These are phyloP conservation scores for Colletotrichum theobromicola DNA, from an alignment of 2,329 filamentous ascomycete genomes.

Conservation along the genomic window DNA sequence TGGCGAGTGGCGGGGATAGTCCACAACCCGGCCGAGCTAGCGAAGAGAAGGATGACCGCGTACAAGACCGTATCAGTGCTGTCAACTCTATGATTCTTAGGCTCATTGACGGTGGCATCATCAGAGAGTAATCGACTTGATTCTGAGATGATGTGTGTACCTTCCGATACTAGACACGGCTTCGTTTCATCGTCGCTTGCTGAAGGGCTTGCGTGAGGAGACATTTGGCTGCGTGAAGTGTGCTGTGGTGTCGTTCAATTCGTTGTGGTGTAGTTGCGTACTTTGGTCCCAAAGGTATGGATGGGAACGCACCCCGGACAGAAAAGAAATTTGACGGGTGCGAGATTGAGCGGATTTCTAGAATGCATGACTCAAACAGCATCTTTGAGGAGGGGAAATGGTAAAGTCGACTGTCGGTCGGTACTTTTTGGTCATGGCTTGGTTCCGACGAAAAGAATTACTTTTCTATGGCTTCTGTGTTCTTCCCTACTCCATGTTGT, in stretches of 20 bases:
- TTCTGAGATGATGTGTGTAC: not conserved
- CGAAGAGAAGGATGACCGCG: not conserved
- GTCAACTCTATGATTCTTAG: not conserved
- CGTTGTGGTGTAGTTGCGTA: not conserved
- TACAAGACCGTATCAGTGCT: not conserved
- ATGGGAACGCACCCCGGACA: not conserved
- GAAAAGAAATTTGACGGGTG: not conserved
- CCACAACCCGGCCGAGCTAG: not conserved
- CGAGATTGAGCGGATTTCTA: not conserved
- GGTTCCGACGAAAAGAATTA: not conserved
- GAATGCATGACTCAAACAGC: not conserved
- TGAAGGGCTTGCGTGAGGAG: not conserved
- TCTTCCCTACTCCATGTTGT: not conserved
- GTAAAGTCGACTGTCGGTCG: not conserved
- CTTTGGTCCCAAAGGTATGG: not conserved
- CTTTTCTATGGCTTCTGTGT: not conserved
- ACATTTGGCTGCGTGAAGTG: not conserved
- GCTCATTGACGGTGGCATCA: not conserved
- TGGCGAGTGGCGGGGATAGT: not conserved
- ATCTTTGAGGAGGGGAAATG: not conserved
- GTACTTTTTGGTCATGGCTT: not conserved
- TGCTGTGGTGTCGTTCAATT: not conserved
- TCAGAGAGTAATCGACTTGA: not conserved
- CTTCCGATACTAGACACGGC: not conserved
- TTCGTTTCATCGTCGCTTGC: not conserved